phyloP scores from a whole-genome alignment of 2,329 filamentous ascomycete genomes.

The Trichoderma citrinoviride region DNA sequence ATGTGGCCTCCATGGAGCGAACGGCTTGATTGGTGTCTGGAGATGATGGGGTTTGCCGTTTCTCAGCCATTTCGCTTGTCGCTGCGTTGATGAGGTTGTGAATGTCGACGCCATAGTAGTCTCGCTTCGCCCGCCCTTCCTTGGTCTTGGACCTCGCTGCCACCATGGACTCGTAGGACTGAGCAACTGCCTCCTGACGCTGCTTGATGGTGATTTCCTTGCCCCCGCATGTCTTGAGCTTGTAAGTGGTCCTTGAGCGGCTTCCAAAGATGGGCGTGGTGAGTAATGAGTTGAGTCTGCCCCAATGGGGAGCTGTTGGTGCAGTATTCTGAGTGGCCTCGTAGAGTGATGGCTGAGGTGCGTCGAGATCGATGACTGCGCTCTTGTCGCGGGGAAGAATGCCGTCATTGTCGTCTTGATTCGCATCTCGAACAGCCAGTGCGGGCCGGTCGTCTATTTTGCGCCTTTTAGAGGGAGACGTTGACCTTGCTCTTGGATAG shows the following conservation, averaged over 20 bases:
- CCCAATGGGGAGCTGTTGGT: conserved; percentile 24
- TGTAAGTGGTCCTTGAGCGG: conserved; percentile 37
- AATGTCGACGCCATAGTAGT: conserved; percentile 92
- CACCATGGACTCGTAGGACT: conserved; percentile 65
- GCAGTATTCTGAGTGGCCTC: neutral
- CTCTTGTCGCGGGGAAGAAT: neutral
- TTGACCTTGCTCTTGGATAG: conserved; percentile 7
- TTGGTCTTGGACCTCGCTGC: conserved; percentile 65
- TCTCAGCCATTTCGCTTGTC: conserved; percentile 53
- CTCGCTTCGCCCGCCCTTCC: conserved; percentile 66
- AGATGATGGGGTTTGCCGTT: conserved; percentile 25
- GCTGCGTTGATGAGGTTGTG: conserved; percentile 76
- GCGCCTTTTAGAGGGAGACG: conserved; percentile 33
- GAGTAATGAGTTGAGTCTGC: conserved; percentile 30
- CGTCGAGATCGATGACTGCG: neutral
- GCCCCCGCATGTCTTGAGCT: conserved; percentile 56
- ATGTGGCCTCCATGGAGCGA: conserved; percentile 43
- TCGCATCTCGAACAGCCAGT: conserved; percentile 11
- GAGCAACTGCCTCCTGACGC: conserved; percentile 45
- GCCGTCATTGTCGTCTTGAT: neutral
- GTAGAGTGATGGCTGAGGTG: neutral
- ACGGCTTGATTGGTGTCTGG: conserved; percentile 34
- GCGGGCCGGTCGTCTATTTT: conserved; percentile 31
- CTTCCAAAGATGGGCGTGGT: conserved; percentile 30
- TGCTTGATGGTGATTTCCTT: conserved; percentile 54